These are phyloP conservation scores for Polytrichum formosum DNA, from an alignment of 225 moss, liverwort and hornwort species.

Conservation along the genomic window DNA sequence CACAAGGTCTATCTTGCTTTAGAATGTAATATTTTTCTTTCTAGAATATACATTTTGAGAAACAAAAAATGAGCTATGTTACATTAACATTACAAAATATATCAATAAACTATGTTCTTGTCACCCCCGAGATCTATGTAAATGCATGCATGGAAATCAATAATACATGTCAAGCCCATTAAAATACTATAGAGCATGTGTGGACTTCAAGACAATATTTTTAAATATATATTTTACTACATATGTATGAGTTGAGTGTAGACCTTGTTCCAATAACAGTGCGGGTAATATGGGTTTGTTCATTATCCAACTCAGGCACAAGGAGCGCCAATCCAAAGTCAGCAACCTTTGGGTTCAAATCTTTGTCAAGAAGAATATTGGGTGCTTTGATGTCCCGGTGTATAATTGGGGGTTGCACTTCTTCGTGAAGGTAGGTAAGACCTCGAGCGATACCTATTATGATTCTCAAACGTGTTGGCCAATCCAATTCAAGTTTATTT, in stretches of 20 bases:
- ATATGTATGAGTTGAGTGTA: background rate
- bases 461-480: constrained; percentile 36
- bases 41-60: too few relatives aligned
- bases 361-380: constrained; percentile 45
- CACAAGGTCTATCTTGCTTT: background rate
- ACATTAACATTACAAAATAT: background rate
- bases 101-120: background rate
- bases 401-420: constrained; percentile 39
- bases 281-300: constrained; percentile 33
- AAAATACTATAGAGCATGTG: background rate
- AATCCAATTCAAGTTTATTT: constrained; percentile 28
- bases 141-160: too few relatives aligned
- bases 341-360: constrained; percentile 37
- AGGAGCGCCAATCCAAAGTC: constrained; percentile 50
- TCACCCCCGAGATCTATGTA: too few relatives aligned
- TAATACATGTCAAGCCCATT: too few relatives aligned
- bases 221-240: too few relatives aligned
- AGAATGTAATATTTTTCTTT: background rate
- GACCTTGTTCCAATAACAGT: constrained; percentile 41
- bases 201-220: background rate
- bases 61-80: background rate
- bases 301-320: constrained; percentile 33
- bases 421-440: constrained; percentile 39
- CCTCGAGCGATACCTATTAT: constrained; percentile 39
- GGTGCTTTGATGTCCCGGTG: constrained; percentile 48